Evolutionary conservation across 2,329 filamentous ascomycete genomes (phyloP).

Genomic region (Leptographium procerum): DNA sequence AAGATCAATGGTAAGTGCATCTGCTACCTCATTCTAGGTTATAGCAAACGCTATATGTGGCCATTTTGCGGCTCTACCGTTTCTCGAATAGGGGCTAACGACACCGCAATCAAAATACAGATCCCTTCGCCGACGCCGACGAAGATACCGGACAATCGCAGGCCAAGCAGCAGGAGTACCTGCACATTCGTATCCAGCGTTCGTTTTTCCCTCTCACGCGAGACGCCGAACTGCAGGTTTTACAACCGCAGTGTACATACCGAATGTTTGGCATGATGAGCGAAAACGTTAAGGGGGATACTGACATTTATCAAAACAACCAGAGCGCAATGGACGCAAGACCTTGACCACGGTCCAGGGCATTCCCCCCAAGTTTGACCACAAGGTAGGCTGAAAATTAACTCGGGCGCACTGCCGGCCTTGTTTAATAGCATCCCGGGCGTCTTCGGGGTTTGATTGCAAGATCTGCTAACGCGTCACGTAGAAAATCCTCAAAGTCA

Average conservation of each 20-base stretch:
- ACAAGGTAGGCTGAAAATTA: conserved; percentile 41
- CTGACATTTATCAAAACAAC: neutral
- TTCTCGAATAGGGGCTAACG: neutral
- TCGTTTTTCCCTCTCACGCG: conserved; percentile 16
- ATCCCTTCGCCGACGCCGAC: conserved; percentile 99
- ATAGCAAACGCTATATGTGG: neutral
- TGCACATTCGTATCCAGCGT: conserved; percentile 99
- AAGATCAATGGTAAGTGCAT: conserved; percentile 74
- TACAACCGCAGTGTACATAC: neutral
- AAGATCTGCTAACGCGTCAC: neutral
- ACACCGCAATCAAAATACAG: conserved; percentile 33
- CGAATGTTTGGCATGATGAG: neutral
- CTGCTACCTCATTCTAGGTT: neutral
- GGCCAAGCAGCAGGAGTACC: conserved; percentile 81
- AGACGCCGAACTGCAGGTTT: too few relatives aligned
- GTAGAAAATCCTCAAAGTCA: conserved; percentile 93
- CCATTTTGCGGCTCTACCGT: neutral
- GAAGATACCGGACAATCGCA: conserved; percentile 85
- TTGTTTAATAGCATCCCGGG: neutral
- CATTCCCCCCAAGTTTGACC: conserved; percentile 96
- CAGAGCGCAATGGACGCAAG: conserved; percentile 99
- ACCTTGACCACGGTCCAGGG: conserved; percentile 99
- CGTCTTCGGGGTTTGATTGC: neutral
- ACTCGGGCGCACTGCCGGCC: neutral
- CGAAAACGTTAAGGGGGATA: neutral